Conservation (phyloP, 306 rosid genomes). For the Senna tora region DNA sequence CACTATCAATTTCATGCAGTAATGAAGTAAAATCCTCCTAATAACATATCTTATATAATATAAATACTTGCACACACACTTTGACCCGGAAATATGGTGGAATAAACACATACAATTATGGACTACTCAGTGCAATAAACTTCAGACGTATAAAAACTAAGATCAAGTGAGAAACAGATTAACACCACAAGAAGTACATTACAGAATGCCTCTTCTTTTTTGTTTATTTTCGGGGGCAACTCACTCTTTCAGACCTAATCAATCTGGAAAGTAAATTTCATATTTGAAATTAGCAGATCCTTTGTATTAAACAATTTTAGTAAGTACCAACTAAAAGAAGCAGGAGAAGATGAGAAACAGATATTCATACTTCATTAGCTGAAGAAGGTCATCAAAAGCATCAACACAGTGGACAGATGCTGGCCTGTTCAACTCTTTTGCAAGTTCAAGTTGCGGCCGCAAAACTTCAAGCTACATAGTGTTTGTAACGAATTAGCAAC, state of each 20-base stretch:
- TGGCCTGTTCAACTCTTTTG: conserved; percentile 72
- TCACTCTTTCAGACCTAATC: neutral
- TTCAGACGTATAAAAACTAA: neutral
- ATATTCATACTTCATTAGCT: conserved; percentile 68
- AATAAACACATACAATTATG: neutral
- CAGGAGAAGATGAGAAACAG: conserved; percentile 8
- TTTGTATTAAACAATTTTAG: conserved; percentile 11
- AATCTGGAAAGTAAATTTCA: neutral
- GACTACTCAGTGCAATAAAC: neutral
- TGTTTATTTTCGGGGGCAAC: neutral
- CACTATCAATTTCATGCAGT: no score
- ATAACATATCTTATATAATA: no score
- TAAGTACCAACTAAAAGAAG: neutral
- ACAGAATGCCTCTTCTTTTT: neutral
- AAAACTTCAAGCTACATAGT: conserved; percentile 69
- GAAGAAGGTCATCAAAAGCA: conserved; percentile 88
- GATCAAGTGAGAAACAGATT: neutral
- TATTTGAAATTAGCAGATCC: conserved; percentile 8
- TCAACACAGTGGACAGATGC: conserved; percentile 88
- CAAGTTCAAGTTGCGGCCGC: conserved; percentile 79
- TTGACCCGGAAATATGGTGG: neutral
- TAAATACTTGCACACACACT: no score
- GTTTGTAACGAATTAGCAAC: conserved; percentile 21
- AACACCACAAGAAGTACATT: neutral
- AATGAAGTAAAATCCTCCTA: no score